Evolutionary conservation across 768 basidiomycete species (phyloP), one percentile per base, ranked within the genome.

Genomic region (Calocera cornea): DNA sequence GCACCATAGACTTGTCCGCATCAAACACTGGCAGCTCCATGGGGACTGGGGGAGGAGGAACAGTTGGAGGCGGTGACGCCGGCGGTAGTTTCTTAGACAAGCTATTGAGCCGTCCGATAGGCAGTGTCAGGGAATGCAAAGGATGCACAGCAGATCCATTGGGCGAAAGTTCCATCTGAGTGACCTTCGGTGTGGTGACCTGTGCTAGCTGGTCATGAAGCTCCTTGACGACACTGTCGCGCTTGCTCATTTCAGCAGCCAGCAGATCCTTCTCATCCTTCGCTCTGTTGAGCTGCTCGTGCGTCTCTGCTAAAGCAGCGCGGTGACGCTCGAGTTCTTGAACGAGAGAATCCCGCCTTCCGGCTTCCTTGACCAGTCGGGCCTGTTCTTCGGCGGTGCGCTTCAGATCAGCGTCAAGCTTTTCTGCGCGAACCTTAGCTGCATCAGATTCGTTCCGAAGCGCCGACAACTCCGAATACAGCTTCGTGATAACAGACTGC

Each of bases 21-120:
- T 72, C 69, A 14, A 38, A 38, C 36, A 38, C 36, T 5, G 36
- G 7, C 68, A 78, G 64, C 68, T 78, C 74, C 68, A 81, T 83
- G 29, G 90, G 90, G 2, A 87, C 85, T 19, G 90, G 90, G 1
- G 89, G 90, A 24, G 90, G 90, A 0, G 94, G 94, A 12, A 91
- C 84, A 34, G 89, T 83, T 0, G 93, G 94, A 12, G 94, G 91
- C 10, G 93, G 92, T 0, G 89, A 89, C 0, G 90, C 88, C 19
- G 92, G 93, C 34, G 92, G 92, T 17, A 89, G 83, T 76, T 93
- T 94, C 71, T 84, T 80, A 33, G 34, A 38, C 83, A 70, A 40
- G 74, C 71, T 69, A 36, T 69, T 41, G 17, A 64, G 41, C 19
- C 66, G 31, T 54, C 66, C 24, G 24, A 47, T 7, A 24, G 44